Evolutionary conservation across 2,329 filamentous ascomycete species (phyloP).

Genomic region (Colletotrichum filicis): DNA sequence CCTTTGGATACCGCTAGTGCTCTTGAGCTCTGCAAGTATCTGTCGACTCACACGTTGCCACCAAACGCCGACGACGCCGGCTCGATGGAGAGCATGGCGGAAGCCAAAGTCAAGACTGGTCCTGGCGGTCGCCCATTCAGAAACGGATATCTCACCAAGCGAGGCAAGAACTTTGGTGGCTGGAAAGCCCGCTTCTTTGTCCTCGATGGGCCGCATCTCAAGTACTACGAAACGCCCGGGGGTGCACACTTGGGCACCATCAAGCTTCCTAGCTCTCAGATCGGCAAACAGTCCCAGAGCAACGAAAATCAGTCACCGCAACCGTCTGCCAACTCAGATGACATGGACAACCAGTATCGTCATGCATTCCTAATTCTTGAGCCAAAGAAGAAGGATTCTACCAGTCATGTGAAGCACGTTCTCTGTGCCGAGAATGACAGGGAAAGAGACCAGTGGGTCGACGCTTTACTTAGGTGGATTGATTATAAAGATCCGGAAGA

Average conservation of each 20-base stretch:
- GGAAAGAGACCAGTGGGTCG: conserved; percentile 95
- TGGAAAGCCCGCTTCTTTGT: conserved; percentile 88
- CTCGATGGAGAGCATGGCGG: conserved; percentile 42
- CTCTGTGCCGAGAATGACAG: conserved; percentile 94
- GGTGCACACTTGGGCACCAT: conserved; percentile 93
- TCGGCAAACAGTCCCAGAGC: conserved; percentile 87
- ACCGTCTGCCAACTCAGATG: conserved; percentile 68
- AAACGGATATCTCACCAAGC: conserved; percentile 94
- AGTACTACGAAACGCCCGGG: conserved; percentile 92
- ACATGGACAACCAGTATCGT: conserved; percentile 92
- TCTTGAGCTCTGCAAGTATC: conserved; percentile 85
- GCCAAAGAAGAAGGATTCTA: conserved; percentile 95
- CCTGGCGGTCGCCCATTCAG: conserved; percentile 76
- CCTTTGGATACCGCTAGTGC: conserved; percentile 82
- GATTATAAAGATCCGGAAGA: conserved; percentile 76
- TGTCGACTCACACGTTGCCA: conserved; percentile 75
- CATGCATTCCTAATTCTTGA: conserved; percentile 96
- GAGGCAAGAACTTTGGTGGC: conserved; percentile 97
- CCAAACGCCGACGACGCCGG: conserved; percentile 68
- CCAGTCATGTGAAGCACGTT: conserved; percentile 89
- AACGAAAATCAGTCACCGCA: conserved; percentile 71
- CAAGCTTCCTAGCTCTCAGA: conserved; percentile 89
- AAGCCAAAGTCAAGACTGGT: conserved; percentile 57
- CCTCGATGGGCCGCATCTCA: conserved; percentile 72
- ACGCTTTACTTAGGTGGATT: conserved; percentile 88